Evolutionary conservation across 495 filamentous ascomycete genomes (phyloP).

Genomic region (Podospora bellae-mahoneyi): DNA sequence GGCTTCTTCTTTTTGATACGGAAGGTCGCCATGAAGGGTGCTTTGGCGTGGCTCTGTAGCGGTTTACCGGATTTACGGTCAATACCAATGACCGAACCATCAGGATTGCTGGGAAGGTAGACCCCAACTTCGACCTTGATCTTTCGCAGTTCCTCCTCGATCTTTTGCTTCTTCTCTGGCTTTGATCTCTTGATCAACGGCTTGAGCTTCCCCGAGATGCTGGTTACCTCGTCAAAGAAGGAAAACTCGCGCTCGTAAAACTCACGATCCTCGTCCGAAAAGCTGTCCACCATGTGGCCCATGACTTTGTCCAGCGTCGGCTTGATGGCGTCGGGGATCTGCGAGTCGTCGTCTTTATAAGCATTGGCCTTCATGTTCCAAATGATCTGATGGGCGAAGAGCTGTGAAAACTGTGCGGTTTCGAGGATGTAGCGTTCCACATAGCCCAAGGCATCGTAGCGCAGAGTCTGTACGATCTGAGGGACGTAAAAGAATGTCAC

Average conservation of each 20-base stretch:
- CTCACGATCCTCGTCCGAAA: slow-evolving; percentile 67
- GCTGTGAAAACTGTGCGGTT: slow-evolving; percentile 89
- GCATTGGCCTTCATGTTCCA: slow-evolving; percentile 99
- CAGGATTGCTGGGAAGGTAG: slow-evolving; percentile 94
- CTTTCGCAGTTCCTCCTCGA: slow-evolving; percentile 95
- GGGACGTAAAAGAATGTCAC: slow-evolving; percentile 98
- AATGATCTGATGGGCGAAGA: slow-evolving; percentile 98
- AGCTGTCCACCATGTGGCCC: slow-evolving; percentile 75
- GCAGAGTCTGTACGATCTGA: slow-evolving; percentile 93
- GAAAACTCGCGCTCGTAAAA: slow-evolving; percentile 96
- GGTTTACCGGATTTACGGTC: slow-evolving; percentile 97
- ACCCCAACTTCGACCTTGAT: slow-evolving; percentile 96
- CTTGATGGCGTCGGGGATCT: slow-evolving; percentile 86
- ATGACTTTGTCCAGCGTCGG: slow-evolving; percentile 90
- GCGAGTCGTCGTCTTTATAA: slow-evolving; percentile 93
- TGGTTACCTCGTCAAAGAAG: slow-evolving; percentile 97
- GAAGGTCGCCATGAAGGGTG: slow-evolving; percentile 98
- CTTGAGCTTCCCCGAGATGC: slow-evolving; percentile 89
- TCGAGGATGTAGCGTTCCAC: slow-evolving; percentile 95
- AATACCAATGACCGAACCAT: slow-evolving; percentile 94
- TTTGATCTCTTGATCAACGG: slow-evolving; percentile 91
- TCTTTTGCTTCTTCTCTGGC: slow-evolving; percentile 97
- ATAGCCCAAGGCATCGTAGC: slow-evolving; percentile 91
- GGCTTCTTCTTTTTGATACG: slow-evolving; percentile 78
- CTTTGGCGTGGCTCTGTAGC: slow-evolving; percentile 94